Evolutionary conservation across 2,329 filamentous ascomycete species (phyloP).

Genomic region (Alternaria triticina): DNA sequence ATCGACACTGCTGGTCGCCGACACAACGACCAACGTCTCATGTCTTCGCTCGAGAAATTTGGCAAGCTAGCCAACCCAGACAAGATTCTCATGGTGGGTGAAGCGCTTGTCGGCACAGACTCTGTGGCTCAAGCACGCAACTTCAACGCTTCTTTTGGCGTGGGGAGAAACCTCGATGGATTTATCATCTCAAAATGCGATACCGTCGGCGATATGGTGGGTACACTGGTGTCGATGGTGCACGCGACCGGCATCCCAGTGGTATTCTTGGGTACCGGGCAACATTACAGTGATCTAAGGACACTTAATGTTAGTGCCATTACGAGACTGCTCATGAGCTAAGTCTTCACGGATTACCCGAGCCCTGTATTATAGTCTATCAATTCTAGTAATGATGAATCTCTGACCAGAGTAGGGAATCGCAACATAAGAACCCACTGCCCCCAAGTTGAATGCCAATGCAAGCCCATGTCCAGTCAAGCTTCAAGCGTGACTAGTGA

Average conservation of each 20-base stretch:
- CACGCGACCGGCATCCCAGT: constrained; percentile 97
- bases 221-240: constrained; percentile 93
- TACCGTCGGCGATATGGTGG: constrained; percentile 99
- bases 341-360: background rate
- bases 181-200: constrained; percentile 99
- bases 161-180: constrained; percentile 80
- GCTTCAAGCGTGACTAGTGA: background rate
- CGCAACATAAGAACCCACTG: background rate
- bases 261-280: constrained; percentile 80
- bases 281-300: constrained; percentile 71
- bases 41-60: constrained; percentile 97
- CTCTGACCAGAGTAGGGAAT: background rate
- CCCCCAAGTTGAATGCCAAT: background rate
- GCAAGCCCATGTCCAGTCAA: background rate
- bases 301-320: constrained; percentile 70
- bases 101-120: constrained; percentile 93
- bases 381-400: background rate
- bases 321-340: constrained; percentile 65
- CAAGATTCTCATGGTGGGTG: constrained; percentile 97
- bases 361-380: background rate
- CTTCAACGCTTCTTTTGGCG: constrained; percentile 92
- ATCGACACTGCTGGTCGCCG: constrained; percentile 95
- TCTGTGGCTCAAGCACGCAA: constrained; percentile 94
- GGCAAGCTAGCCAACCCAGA: constrained; percentile 94
- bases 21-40: constrained; percentile 94